Evolutionary conservation across 371 early-diverging fungal genomes (phyloP).

Genomic region (Syncephalastrum contaminatum): DNA sequence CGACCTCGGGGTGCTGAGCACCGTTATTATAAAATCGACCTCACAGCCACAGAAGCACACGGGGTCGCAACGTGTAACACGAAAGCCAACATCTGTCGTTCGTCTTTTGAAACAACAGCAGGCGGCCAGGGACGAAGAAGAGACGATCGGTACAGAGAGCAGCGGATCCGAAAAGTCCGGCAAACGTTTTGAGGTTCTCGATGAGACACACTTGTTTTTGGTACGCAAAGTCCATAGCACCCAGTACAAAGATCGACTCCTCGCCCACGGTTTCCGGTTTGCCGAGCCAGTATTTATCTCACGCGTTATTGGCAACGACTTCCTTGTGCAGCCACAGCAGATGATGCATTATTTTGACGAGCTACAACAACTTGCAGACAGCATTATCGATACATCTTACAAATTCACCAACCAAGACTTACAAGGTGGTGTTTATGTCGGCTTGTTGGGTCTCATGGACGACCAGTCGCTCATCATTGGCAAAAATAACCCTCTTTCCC

Average conservation of each 20-base stretch:
- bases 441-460: slow-evolving; percentile 28
- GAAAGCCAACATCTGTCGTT: background rate
- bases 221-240: slow-evolving; percentile 21
- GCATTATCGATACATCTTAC: no score
- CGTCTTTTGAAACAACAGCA: background rate
- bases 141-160: background rate
- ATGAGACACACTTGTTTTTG: slow-evolving; percentile 32
- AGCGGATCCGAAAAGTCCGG: background rate
- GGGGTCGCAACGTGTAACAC: no score
- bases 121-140: background rate
- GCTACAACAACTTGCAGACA: background rate
- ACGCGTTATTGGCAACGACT: slow-evolving; percentile 27
- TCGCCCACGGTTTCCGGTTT: slow-evolving; percentile 36
- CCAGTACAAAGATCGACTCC: slow-evolving; percentile 17
- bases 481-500: slow-evolving; percentile 24
- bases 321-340: slow-evolving; percentile 2
- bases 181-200: slow-evolving; percentile 7
- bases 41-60: no score
- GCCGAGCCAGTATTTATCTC: slow-evolving; percentile 38
- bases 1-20: no score
- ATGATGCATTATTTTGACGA: no score
- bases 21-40: no score
- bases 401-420: slow-evolving; percentile 1
- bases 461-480: slow-evolving; percentile 26
- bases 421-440: slow-evolving; percentile 24